Base-by-base conservation (phyloP, 192 early-diverging fungal species). In the Obelidium mucronatum region DNA sequence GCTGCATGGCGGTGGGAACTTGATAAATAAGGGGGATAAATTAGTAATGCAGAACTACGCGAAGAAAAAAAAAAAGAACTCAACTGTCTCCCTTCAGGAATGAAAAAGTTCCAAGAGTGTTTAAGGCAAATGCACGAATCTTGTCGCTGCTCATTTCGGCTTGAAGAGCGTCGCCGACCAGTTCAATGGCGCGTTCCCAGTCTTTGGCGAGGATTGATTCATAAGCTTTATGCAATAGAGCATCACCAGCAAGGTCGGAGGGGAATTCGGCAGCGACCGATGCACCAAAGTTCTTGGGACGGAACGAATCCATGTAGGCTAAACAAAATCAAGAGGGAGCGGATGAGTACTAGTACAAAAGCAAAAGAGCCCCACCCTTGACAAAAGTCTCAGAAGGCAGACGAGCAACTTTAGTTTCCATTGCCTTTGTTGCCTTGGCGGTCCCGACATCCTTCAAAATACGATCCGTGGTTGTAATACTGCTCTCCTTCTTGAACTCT, bases 251-350 rank as follows among this genome's bases (percentile, higher is more conserved):
- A 22, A 55, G 42, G 17, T 74, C 74, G 24, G 62, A 15, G 13
- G 67, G 56, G n/a, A 78, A 44, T n/a, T 72, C 66, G 24, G 73
- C 40, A 35, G 83, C 62, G 22, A 33, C 53, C 1, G 34, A 37
- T n/a, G 78, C 76, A 73, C 39, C 79, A 67, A 55, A 79, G 31
- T 73, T 83, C 2, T 79, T 87, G 55, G 84, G 81, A 31, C 90
- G 83, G 86, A 97, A 98, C 15, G 97, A 95, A 77, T 98, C 96
- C 78, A 99, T 88, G 81, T 97, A 99, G 2, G 94, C 94, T 36
- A n/a, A 86, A 86, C 78, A 77, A 26, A n/a, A 59, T 35, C 40
- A n/a, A n/a, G n/a, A n/a, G n/a, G n/a, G n/a, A 77, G 19, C 55
- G n/a, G 67, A 31, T 26, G 31, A 39, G 22, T 51, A 72, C 65